Base-by-base conservation (phyloP, 768 basidiomycete species). In the Auriculariales sp. region DNA sequence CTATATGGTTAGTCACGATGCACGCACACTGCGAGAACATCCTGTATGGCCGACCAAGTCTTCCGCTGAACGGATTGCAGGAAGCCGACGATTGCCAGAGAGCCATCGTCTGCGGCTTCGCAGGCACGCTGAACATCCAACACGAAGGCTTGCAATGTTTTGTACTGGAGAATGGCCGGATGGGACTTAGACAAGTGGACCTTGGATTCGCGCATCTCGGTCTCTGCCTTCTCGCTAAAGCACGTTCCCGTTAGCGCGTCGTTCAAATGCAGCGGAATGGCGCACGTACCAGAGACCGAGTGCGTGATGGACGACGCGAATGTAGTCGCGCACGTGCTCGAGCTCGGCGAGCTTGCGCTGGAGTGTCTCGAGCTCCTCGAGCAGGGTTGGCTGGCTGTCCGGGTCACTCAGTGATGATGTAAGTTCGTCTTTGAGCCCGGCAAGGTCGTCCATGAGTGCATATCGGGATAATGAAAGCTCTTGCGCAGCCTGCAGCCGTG, bases 351-450 rank as follows among this genome's bases (percentile, higher is more conserved):
- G 58, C 58, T 75, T 78, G 42, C 79, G 70, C 58, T 93, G 88
- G 54, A 93, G 64, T 0, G 71, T 74, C 59, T 94, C 87, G 52
- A 97, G 70, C 39, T 87, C 83, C 62, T 91, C 84, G 9, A 94
- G 68, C 3, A 98, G 65, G 0, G 82, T 88, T 3, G 80, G 68
- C 35, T 64, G 56, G n/a, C 61, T 65, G 9, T 72, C 69, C 36
- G 67, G 70, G 12, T 70, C 72, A 10, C 69, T 67, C 27, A 76
- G 55, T 2, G 74, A 68, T 1, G 81, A 82, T 45, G 78, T 68
- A 34, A 94, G 68, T 47, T 82, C 77, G 47, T 71, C 65, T 3
- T 77, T 75, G 27, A 94, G 66, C 52, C 75, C 74, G 11, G 78
- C 68, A 10, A 93, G 69, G 61, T 91, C 83, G 58, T 94, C 90